Percentiles rank a stretch among this genome's conserved stretches.
Evolutionary conservation across 2,329 filamentous ascomycete species (phyloP).

Genomic region (Hymenoscyphus repandus): DNA sequence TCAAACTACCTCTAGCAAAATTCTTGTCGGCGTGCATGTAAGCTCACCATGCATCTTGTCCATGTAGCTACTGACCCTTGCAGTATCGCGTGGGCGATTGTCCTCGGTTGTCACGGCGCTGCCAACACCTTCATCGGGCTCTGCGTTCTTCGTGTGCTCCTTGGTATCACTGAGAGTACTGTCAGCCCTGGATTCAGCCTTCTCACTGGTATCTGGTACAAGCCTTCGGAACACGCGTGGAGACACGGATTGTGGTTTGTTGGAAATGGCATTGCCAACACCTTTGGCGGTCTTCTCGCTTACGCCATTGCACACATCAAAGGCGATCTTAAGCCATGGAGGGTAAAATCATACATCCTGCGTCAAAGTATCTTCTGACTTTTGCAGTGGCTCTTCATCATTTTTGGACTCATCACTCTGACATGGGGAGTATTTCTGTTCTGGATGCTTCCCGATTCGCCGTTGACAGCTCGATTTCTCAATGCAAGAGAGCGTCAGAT

Average conservation of each 20-base stretch:
- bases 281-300: constrained; percentile 31
- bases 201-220: constrained; percentile 33
- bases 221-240: constrained; percentile 32
- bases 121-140: constrained; percentile 17
- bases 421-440: constrained; percentile 34
- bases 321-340: constrained; percentile 20
- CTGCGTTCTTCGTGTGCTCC: constrained; percentile 25
- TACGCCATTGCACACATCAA: constrained; percentile 29
- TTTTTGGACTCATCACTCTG: constrained; percentile 20
- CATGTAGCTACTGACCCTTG: neutral
- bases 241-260: constrained; percentile 11
- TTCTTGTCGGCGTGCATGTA: constrained; percentile 20
- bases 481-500: constrained; percentile 36
- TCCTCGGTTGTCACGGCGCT: constrained; percentile 16
- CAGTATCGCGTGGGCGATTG: constrained; percentile 10
- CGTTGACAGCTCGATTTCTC: constrained; percentile 38
- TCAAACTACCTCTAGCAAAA: constrained; percentile 33
- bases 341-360: constrained; percentile 4
- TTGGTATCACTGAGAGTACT: constrained; percentile 25
- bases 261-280: constrained; percentile 28
- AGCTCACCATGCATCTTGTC: neutral
- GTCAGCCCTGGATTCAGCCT: constrained; percentile 32
- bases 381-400: constrained; percentile 10
- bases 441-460: constrained; percentile 43
- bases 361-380: neutral